phyloP scores from a whole-genome alignment of 2,329 filamentous ascomycete genomes.

The Apiospora malaysiana region DNA sequence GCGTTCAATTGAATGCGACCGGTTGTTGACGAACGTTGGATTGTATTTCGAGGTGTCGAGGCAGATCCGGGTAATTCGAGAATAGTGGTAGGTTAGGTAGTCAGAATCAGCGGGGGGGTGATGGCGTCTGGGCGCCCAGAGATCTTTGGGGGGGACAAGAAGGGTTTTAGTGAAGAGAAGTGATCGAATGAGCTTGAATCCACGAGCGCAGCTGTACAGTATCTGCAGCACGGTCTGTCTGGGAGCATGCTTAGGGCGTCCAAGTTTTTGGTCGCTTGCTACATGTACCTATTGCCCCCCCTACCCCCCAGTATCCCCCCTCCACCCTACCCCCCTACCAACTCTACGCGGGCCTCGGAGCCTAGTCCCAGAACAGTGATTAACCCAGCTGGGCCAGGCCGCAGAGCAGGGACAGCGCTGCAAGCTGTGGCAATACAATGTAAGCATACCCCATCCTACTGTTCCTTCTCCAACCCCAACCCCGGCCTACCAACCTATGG shows the following conservation, averaged over 20 bases:
- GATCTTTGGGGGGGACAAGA: constrained; percentile 17
- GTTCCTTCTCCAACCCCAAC: constrained; percentile 3
- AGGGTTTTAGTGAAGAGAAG: constrained; percentile 15
- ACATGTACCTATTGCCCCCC: not conserved
- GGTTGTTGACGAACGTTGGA: not conserved
- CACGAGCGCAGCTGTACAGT: constrained; percentile 7
- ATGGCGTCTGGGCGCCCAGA: constrained; percentile 18
- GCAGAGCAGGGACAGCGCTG: not conserved
- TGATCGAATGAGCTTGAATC: constrained; percentile 16
- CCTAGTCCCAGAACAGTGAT: constrained; percentile 14
- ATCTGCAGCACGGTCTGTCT: constrained; percentile 16
- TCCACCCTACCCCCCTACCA: constrained; percentile 4
- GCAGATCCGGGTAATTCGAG: not conserved
- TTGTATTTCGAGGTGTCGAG: not conserved
- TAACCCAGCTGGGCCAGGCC: not conserved
- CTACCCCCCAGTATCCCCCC: no score
- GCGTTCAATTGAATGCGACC: constrained; percentile 10
- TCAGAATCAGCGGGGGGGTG: constrained; percentile 17
- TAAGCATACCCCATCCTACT: not conserved
- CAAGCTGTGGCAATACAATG: not conserved
- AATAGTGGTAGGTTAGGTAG: constrained; percentile 1
- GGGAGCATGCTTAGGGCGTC: constrained; percentile 13
- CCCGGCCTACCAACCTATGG: constrained; percentile 1
- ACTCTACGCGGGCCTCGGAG: constrained; percentile 10
- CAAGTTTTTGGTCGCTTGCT: constrained; percentile 3